Evolutionary conservation across 2,329 filamentous ascomycete genomes (phyloP).

Genomic region (Aspergillus tamarii): DNA sequence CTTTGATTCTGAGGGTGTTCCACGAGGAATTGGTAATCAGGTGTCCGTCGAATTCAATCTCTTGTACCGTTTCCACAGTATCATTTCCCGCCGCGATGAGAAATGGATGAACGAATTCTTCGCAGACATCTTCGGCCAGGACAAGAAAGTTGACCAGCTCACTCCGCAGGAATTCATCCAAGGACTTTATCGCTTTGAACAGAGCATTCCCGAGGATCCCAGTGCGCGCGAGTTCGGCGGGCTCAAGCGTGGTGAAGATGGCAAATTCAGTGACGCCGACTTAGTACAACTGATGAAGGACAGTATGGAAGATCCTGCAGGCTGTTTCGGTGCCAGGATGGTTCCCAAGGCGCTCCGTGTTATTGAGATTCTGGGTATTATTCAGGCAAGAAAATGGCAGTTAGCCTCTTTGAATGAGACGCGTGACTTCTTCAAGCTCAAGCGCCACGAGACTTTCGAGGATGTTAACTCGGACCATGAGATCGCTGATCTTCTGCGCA

Average conservation of each 20-base stretch:
- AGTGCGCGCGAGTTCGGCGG: conserved; percentile 64
- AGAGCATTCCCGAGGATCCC: conserved; percentile 62
- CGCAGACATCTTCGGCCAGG: conserved; percentile 26
- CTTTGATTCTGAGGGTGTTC: conserved; percentile 31
- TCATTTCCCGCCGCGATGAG: conserved; percentile 49
- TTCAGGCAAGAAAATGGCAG: conserved; percentile 73
- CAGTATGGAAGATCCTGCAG: conserved; percentile 58
- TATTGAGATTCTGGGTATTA: conserved; percentile 78
- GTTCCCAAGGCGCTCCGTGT: conserved; percentile 73
- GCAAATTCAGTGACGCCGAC: conserved; percentile 69
- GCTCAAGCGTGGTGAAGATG: conserved; percentile 62
- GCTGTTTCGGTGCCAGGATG: conserved; percentile 70
- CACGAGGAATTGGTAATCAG: conserved; percentile 54
- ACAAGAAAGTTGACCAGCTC: conserved; percentile 22
- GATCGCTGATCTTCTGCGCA: conserved; percentile 59
- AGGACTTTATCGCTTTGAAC: conserved; percentile 62
- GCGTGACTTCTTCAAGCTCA: conserved; percentile 64
- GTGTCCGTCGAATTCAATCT: conserved; percentile 58
- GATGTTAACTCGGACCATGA: conserved; percentile 62
- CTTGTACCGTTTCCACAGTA: conserved; percentile 56
- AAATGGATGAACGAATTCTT: conserved; percentile 49
- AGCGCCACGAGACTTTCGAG: conserved; percentile 59
- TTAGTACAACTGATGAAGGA: conserved; percentile 67
- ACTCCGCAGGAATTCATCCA: conserved; percentile 37
- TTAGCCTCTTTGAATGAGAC: conserved; percentile 56